These are phyloP conservation scores for Microcyclospora pomicola DNA, from an alignment of 2,329 filamentous ascomycete genomes.

Conservation along the genomic window DNA sequence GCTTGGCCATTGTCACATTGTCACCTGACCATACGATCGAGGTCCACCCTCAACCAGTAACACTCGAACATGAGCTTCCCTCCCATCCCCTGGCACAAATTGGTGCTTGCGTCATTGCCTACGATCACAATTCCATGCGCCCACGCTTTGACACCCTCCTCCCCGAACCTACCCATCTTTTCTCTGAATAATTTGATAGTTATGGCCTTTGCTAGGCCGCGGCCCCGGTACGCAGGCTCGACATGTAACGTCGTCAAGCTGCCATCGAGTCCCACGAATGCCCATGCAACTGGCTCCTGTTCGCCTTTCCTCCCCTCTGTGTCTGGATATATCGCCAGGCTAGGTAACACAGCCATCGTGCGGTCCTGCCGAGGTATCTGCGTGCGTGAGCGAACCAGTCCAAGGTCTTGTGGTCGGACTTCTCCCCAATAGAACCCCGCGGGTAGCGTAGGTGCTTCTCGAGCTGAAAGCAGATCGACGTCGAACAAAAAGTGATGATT, in stretches of 20 bases:
- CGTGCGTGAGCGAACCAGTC: constrained; percentile 41
- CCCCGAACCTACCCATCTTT: constrained; percentile 27
- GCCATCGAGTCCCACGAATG: constrained; percentile 48
- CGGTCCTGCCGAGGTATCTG: constrained; percentile 42
- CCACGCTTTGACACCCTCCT: constrained; percentile 33
- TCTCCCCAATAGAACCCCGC: constrained; percentile 42
- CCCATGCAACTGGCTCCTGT: constrained; percentile 49
- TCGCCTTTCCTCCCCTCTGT: constrained; percentile 26
- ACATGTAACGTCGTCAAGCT: constrained; percentile 49
- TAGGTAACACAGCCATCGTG: constrained; percentile 28
- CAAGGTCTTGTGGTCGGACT: constrained; percentile 40
- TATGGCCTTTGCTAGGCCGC: constrained; percentile 49
- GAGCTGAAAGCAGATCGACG: constrained; percentile 3
- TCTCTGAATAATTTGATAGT: constrained; percentile 45
- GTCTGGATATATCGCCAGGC: constrained; percentile 21
- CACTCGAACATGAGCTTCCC: constrained; percentile 40
- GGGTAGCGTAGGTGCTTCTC: constrained; percentile 20
- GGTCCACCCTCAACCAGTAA: constrained; percentile 25
- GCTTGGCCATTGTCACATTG: too few species aligned
- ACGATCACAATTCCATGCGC: constrained; percentile 50
- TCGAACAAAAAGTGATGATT: constrained; percentile 18
- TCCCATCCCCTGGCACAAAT: constrained; percentile 48
- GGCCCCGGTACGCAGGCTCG: constrained; percentile 45
- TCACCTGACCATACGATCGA: constrained; percentile 8
- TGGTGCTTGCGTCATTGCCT: constrained; percentile 46